Evolutionary conservation across 495 filamentous ascomycete species (phyloP).

Genomic region (Daldinia caldariorum): DNA sequence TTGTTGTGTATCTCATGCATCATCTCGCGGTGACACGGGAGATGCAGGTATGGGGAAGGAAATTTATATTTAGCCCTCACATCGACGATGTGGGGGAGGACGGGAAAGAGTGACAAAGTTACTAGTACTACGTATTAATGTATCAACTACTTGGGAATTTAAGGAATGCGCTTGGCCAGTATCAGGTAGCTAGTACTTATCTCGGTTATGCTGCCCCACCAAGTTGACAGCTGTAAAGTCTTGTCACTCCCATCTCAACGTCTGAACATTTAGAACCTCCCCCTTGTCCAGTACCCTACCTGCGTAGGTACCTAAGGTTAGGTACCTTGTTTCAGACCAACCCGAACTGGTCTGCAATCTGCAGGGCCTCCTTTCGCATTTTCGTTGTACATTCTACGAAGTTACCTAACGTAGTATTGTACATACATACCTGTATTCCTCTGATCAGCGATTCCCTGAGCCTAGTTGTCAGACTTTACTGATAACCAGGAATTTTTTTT

Average conservation of each 20-base stretch:
- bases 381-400: constrained; percentile 19
- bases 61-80: constrained; percentile 17
- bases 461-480: constrained; percentile 13
- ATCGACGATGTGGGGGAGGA: constrained; percentile 11
- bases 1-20: constrained; percentile 13
- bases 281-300: constrained; percentile 15
- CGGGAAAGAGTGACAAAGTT: not conserved
- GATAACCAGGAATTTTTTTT: constrained; percentile 23
- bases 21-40: not conserved
- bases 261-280: not conserved
- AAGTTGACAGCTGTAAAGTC: not conserved
- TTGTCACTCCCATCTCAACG: constrained; percentile 4
- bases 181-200: constrained; percentile 22
- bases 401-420: too few species aligned
- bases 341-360: constrained; percentile 42
- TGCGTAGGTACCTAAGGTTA: too few species aligned
- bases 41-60: constrained; percentile 6
- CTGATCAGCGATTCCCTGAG: constrained; percentile 30
- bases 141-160: constrained; percentile 14
- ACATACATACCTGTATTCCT: not conserved
- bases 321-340: constrained; percentile 45
- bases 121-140: not conserved
- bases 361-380: constrained; percentile 40
- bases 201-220: constrained; percentile 2
- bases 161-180: constrained; percentile 14